Conservation (phyloP, 352 stramenopile genomes). For the Phytophthora citricola region DNA sequence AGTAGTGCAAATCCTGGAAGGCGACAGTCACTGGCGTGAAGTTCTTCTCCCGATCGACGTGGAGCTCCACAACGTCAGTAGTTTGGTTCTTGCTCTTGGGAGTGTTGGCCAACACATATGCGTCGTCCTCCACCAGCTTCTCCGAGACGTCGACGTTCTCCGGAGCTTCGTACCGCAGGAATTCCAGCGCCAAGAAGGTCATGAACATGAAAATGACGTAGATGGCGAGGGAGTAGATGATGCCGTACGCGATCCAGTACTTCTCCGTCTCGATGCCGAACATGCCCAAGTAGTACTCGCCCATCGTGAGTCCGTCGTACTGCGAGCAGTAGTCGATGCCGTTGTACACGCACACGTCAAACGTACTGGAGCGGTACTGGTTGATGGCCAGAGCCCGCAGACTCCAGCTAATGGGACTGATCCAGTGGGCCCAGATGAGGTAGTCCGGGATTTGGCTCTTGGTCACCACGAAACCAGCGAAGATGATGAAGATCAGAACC, state of each 20-base stretch:
- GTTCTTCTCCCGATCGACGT: conserved; percentile 19
- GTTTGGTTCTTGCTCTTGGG: conserved; percentile 17
- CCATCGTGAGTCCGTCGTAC: conserved; percentile 38
- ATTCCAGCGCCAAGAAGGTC: conserved; percentile 37
- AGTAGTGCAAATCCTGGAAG: conserved; percentile 42
- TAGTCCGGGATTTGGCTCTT: conserved; percentile 48
- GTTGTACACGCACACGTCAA: conserved; percentile 45
- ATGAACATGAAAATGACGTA: conserved; percentile 45
- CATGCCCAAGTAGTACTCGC: conserved; percentile 45
- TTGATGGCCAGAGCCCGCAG: conserved; percentile 50
- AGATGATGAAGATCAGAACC: conserved; percentile 37
- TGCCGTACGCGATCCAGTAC: conserved; percentile 45
- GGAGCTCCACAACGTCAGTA: not conserved
- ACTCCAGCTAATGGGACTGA: conserved; percentile 63
- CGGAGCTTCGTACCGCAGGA: conserved; percentile 27
- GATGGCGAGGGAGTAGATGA: conserved; percentile 27
- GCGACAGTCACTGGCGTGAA: conserved; percentile 43
- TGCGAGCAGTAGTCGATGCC: conserved; percentile 49
- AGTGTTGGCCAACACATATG: conserved; percentile 15
- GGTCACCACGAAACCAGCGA: conserved; percentile 37
- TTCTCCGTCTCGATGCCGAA: conserved; percentile 55
- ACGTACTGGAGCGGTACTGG: conserved; percentile 43
- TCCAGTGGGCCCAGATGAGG: conserved; percentile 30
- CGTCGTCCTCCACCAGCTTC: conserved; percentile 12
- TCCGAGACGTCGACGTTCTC: conserved; percentile 38